These are phyloP conservation scores for Pichia thaimueangensis DNA, from an alignment of 805 yeast species.

Conservation along the genomic window DNA sequence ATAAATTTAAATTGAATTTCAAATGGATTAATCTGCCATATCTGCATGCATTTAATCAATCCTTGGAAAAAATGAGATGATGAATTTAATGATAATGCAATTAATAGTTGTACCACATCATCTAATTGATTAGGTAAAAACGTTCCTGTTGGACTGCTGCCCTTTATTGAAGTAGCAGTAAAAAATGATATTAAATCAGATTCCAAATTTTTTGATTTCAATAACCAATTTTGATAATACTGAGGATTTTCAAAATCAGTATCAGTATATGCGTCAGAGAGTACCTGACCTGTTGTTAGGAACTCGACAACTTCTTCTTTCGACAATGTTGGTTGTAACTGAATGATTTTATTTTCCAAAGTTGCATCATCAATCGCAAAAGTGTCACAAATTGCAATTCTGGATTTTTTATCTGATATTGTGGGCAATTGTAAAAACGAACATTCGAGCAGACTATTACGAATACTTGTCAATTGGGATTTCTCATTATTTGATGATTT, in stretches of 20 bases:
- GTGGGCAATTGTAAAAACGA: constrained; percentile 15
- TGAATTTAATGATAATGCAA: constrained; percentile 17
- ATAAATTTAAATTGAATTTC: constrained; percentile 16
- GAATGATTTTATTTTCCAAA: constrained; percentile 4
- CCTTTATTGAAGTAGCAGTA: neutral
- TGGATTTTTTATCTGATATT: constrained; percentile 12
- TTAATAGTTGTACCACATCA: constrained; percentile 10
- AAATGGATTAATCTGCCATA: constrained; percentile 31
- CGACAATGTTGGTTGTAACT: constrained; percentile 3
- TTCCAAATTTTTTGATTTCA: constrained; percentile 12
- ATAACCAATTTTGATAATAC: constrained; percentile 15
- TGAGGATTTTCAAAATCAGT: constrained; percentile 14
- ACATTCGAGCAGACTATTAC: constrained; percentile 10
- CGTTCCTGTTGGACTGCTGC: neutral
- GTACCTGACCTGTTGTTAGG: constrained; percentile 4
- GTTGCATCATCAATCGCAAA: constrained; percentile 9
- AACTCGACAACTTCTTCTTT: constrained; percentile 7
- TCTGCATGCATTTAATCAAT: constrained; percentile 23
- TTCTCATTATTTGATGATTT: constrained; percentile 12
- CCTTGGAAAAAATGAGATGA: constrained; percentile 21
- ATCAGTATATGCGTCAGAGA: constrained; percentile 6
- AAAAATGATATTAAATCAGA: constrained; percentile 6
- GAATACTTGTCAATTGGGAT: constrained; percentile 2
- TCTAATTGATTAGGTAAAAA: constrained; percentile 11
- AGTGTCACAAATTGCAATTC: constrained; percentile 7